Percentiles rank a stretch among this genome's conserved stretches.
Evolutionary conservation across 2,329 filamentous ascomycete species (phyloP).

Genomic region (Hypoxylon sp.): DNA sequence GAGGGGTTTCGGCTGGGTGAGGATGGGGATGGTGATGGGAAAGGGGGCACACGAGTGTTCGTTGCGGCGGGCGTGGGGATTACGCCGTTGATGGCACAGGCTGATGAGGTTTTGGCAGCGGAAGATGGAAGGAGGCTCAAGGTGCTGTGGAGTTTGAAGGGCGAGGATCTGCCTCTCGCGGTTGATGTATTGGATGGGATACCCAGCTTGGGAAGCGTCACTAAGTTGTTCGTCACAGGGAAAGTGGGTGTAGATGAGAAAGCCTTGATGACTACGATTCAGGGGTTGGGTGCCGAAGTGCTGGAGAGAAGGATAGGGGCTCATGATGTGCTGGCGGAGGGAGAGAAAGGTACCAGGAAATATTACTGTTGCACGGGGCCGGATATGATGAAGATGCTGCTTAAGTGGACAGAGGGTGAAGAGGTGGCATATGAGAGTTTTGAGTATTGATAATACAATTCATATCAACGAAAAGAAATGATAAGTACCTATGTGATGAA

Average conservation of each 20-base stretch:
- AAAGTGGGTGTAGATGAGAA: constrained; percentile 49
- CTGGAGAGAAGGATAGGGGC: constrained; percentile 54
- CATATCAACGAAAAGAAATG: too few relatives aligned
- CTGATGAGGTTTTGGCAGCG: constrained; percentile 61
- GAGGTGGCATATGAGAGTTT: constrained; percentile 71
- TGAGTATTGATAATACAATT: constrained; percentile 52
- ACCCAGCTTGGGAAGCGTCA: constrained; percentile 62
- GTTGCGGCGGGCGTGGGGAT: constrained; percentile 85
- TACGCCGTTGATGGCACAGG: constrained; percentile 81
- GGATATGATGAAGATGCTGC: constrained; percentile 55
- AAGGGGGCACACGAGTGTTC: constrained; percentile 64
- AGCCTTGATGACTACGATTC: constrained; percentile 52
- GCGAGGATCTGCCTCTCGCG: constrained; percentile 72
- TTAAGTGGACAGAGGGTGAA: constrained; percentile 67
- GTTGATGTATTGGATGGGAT: constrained; percentile 67
- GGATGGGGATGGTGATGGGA: constrained; percentile 46
- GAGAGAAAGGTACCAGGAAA: constrained; percentile 58
- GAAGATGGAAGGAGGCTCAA: constrained; percentile 54
- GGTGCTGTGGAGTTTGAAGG: constrained; percentile 76
- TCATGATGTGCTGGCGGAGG: constrained; percentile 57
- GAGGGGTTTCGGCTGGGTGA: constrained; percentile 56
- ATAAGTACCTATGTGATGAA: too few relatives aligned
- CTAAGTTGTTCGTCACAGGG: constrained; percentile 75
- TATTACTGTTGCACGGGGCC: constrained; percentile 65
- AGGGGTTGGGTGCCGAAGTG: constrained; percentile 52